phyloP scores from a whole-genome alignment of 2,329 filamentous ascomycete genomes.

The Canariomyces notabilis region DNA sequence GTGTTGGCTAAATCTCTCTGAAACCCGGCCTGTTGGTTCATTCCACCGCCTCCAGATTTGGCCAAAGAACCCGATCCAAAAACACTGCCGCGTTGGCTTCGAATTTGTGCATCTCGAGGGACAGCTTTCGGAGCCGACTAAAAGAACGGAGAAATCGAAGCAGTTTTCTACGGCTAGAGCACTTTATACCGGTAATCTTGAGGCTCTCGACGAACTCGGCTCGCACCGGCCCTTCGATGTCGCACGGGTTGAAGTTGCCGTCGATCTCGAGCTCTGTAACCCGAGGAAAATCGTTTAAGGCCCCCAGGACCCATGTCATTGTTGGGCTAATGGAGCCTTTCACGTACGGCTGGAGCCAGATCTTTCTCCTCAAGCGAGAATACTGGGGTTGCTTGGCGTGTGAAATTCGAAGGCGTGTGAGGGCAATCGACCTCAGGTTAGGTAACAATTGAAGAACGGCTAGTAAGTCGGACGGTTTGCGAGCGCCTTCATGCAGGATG shows the following conservation, averaged over 20 bases:
- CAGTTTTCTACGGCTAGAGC: not conserved
- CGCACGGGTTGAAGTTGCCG: slow-evolving; percentile 3
- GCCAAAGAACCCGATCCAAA: slow-evolving; percentile 1
- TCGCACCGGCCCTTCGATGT: slow-evolving; percentile 1
- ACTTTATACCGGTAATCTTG: slow-evolving; percentile 2
- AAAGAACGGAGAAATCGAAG: slow-evolving; percentile 4
- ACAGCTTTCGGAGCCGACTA: not conserved
- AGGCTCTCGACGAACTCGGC: slow-evolving; percentile 1
- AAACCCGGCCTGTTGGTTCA: slow-evolving; percentile 1
- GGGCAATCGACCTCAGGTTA: not conserved
- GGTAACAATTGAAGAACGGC: too few species aligned
- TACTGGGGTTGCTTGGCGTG: not conserved
- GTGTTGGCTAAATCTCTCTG: slow-evolving; percentile 1
- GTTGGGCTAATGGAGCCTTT: slow-evolving; percentile 1
- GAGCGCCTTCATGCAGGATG: too few species aligned
- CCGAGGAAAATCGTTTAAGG: slow-evolving; percentile 1
- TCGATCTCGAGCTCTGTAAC: slow-evolving; percentile 1
- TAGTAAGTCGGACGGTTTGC: too few species aligned
- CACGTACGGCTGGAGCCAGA: slow-evolving; percentile 3
- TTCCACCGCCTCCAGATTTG: slow-evolving; percentile 1
- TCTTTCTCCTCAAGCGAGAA: slow-evolving; percentile 2
- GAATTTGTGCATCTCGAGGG: slow-evolving; percentile 1
- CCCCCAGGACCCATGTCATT: not conserved
- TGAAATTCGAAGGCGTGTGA: not conserved
- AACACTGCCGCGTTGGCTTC: not conserved